Base-by-base conservation (phyloP, 495 filamentous ascomycete species). In the Bryoglossum gracile region DNA sequence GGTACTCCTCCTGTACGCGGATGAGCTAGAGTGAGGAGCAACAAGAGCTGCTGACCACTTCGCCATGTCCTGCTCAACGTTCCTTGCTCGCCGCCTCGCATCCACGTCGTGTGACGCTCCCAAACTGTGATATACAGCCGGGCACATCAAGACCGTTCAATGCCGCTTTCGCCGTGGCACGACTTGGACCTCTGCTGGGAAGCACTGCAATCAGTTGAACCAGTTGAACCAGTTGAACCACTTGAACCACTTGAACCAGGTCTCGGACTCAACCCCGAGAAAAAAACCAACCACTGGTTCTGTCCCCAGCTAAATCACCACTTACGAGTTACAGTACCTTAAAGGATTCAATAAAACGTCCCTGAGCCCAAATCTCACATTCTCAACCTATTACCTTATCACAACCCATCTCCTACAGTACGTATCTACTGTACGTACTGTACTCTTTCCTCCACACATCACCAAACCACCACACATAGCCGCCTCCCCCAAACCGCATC, bases 91-190 rank as follows among this genome's bases (percentile, higher is more conserved):
- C 21, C 43, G 43, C 35, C 43, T 46, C 19, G 13, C 46, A 48
- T 6, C 23, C 23, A 38, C 48, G 48, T 51, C 48, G 38, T 51
- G 48, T 51, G 48, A 51, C 40, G 38, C 33, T 38, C 19, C 9
- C 32, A 45, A 23, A 40, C 38, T 43, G 16, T 39, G 14, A 25
- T 8, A 37, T 44, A 40, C 38, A 40, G 32, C 48, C 48, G 39
- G 48, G 10, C 21, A 17, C 33, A 24, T 14, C 13, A 36, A 36
- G 33, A 18, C 19, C 37, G 9, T 40, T 19, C 37, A 25, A 3
- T n/a, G n/a, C 38, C 38, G 18, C 38, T 22, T 5, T 8, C 5
- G 14, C 22, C 9, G 38, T 42, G 38, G 38, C 38, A 42, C 38
- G 25, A 25, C 17, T 16, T n/a, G 34, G 21, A 43, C 34, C 8